Evolutionary conservation across 305 asterid species (phyloP).

Genomic region (Galium porrigens): DNA sequence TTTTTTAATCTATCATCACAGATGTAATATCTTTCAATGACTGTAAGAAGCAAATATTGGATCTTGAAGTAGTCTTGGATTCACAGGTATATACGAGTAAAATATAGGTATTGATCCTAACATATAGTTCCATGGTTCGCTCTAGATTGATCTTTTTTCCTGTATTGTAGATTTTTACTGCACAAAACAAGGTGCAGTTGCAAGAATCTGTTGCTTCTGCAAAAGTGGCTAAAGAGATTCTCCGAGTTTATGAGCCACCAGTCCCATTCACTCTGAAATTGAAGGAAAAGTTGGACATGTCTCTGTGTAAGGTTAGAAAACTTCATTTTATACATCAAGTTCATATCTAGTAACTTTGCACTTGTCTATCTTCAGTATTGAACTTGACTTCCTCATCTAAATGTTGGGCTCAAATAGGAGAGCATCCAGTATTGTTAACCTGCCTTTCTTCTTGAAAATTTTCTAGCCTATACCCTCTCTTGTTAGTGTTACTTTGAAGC

Average conservation of each 20-base stretch:
- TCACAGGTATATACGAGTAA: slow-evolving; percentile 35
- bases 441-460: neutral
- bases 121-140: neutral
- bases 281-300: slow-evolving; percentile 35
- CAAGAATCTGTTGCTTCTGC: slow-evolving; percentile 30
- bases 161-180: slow-evolving; percentile 36
- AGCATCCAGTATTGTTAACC: neutral
- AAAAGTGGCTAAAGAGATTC: slow-evolving; percentile 17
- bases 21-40: slow-evolving; percentile 33
- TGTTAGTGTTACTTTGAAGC: neutral
- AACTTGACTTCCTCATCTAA: neutral
- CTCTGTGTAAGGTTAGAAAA: slow-evolving; percentile 42
- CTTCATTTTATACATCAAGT: neutral
- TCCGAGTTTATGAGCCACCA: slow-evolving; percentile 42
- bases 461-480: neutral
- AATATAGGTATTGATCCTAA: slow-evolving; percentile 4
- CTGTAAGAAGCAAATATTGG: slow-evolving; percentile 36
- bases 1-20: slow-evolving; percentile 13
- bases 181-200: slow-evolving; percentile 27
- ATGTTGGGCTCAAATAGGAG: neutral
- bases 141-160: neutral
- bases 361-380: neutral
- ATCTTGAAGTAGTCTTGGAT: slow-evolving; percentile 67
- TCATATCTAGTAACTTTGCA: neutral
- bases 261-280: slow-evolving; percentile 29